Conservation (phyloP, 345 rosid genomes). For the Leavenworthia alabamica region DNA sequence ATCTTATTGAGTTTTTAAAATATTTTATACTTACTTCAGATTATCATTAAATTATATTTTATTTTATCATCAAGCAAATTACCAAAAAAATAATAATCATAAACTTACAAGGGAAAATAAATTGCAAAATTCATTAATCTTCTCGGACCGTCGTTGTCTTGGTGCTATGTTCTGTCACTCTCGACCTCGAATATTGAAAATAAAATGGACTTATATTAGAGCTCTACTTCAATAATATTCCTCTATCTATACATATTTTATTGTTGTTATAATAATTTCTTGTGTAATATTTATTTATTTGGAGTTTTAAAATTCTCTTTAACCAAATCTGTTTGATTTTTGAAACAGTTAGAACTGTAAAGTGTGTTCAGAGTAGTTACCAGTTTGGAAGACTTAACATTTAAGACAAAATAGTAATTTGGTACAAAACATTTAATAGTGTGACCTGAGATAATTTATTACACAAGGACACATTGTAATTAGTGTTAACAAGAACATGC, state of each 20-base stretch:
- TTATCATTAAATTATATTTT: not conserved
- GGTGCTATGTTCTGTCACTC: conserved; percentile 28
- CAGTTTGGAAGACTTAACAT: conserved; percentile 23
- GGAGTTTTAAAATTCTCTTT: conserved; percentile 6
- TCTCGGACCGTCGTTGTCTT: conserved; percentile 16
- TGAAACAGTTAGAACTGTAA: conserved; percentile 13
- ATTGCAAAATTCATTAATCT: not conserved
- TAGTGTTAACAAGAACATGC: not conserved
- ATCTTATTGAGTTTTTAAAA: not conserved
- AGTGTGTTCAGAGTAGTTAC: conserved; percentile 28
- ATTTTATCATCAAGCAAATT: not conserved
- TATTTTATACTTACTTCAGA: not conserved
- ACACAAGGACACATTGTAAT: conserved; percentile 14
- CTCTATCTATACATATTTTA: not conserved
- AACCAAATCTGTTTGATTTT: conserved; percentile 27
- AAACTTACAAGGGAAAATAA: not conserved
- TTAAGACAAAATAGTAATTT: conserved; percentile 8
- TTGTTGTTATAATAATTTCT: not conserved
- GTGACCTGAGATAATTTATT: conserved; percentile 10
- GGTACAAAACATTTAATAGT: conserved; percentile 22
- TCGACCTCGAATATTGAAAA: conserved; percentile 11
- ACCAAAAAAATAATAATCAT: not conserved
- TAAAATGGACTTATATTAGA: not conserved
- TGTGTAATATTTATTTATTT: conserved; percentile 7
- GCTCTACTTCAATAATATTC: conserved; percentile 6